Base-by-base conservation (phyloP, 208 protist genomes). In the Porcisia hertigi region DNA sequence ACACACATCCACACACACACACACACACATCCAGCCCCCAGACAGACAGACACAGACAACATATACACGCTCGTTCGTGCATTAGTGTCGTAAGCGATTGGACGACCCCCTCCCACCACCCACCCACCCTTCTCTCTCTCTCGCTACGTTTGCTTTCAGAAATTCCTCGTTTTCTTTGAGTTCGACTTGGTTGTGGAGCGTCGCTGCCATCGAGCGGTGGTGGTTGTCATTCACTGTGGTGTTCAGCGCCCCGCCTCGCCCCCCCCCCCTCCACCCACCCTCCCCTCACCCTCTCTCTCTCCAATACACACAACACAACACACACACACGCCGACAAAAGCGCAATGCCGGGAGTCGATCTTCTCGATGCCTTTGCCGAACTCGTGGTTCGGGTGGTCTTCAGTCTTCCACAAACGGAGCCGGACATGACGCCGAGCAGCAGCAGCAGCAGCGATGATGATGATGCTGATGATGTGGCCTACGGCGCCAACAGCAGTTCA, bases 341-440 rank as follows among this genome's bases (percentile, higher is more conserved):
- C 52, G 20, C 8, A 0, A 92, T 92, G 90, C 89, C 88, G 52
- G 79, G 81, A 25, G 77, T 94, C 3, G 77, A 92, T 41, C 69
- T 92, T 39, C 75, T 94, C 39, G 90, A 94, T 76, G 81, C 85
- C 23, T 84, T 94, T 43, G 90, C 90, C 11, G 90, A 94, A 69
- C 79, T 88, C 45, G 86, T 88, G 9, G 90, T 94, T 53, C 82
- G 86, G 18, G 80, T 94, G 20, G 75, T 94, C 36, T 92, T 94
- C 81, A 82, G 84, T 62, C 65, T 92, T 4, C 75, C 86, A 6
- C 88, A 64, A 53, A 57, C 84, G 23, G 70, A 74, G 34, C 43
- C 36, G 16, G 25, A 49, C n/a, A 23, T 53, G 54, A 47, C 57
- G 34, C 41, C 70, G 45, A 71, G 71, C 73, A 75, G 69, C 36